Conservation (phyloP, 2,329 filamentous ascomycete species). For the Microcyclospora tardicrescens region DNA sequence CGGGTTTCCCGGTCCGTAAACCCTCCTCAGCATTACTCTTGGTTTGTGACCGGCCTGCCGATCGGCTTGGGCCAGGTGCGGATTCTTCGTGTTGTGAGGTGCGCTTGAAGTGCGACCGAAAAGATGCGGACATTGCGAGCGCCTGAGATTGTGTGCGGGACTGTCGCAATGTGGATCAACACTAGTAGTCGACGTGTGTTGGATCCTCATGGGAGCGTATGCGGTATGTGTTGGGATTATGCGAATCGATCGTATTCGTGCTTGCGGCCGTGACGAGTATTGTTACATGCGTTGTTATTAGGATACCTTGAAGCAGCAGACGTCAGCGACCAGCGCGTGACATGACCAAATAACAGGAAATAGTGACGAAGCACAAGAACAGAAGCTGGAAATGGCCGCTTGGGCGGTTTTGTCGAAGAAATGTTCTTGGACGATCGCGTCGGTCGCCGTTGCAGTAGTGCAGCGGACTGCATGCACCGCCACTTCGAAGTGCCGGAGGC, state of each 20-base stretch:
- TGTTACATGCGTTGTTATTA: no score
- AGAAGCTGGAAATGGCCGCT: slow-evolving; percentile 1
- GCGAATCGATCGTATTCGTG: no score
- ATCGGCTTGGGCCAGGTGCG: slow-evolving; percentile 1
- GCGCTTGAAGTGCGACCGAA: background rate
- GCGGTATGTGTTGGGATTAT: no score
- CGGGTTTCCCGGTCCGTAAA: slow-evolving; percentile 6
- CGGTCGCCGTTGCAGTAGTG: slow-evolving; percentile 1
- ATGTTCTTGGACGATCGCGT: slow-evolving; percentile 2
- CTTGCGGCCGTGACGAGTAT: no score
- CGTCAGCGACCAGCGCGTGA: no score
- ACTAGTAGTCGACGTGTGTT: no score
- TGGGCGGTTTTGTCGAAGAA: slow-evolving; percentile 1
- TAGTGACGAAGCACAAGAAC: background rate
- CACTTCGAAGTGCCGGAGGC: slow-evolving; percentile 4
- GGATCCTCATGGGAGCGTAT: no score
- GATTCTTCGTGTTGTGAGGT: slow-evolving; percentile 1
- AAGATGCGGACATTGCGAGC: slow-evolving; percentile 1
- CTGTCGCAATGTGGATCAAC: no score
- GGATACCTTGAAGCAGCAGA: no score
- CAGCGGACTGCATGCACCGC: slow-evolving; percentile 4
- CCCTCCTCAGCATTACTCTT: slow-evolving; percentile 1
- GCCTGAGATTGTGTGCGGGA: background rate
- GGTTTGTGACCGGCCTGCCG: slow-evolving; percentile 11
- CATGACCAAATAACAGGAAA: background rate